These are phyloP conservation scores for Yamadazyma dushanensis DNA, from an alignment of 1,139 yeast genomes.

Conservation along the genomic window DNA sequence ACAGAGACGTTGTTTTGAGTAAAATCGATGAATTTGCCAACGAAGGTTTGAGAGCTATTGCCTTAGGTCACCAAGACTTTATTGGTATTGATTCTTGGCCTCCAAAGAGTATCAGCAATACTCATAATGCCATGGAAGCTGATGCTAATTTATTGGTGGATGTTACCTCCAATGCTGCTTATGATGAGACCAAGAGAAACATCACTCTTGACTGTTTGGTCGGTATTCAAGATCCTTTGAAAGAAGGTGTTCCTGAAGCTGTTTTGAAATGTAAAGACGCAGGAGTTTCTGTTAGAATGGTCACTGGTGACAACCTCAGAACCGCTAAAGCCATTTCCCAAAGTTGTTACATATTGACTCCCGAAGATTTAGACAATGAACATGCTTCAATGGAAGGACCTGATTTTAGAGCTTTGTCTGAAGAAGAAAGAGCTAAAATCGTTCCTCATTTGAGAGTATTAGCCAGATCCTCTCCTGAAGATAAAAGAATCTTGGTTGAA, in stretches of 20 bases:
- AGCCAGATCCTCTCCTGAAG: constrained; percentile 96
- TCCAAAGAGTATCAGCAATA: constrained; percentile 44
- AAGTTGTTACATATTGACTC: constrained; percentile 75
- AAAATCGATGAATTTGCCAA: constrained; percentile 68
- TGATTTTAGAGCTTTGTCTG: constrained; percentile 64
- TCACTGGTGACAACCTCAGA: constrained; percentile 88
- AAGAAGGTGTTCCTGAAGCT: constrained; percentile 88
- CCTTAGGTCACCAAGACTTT: constrained; percentile 77
- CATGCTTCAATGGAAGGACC: constrained; percentile 92
- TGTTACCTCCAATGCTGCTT: constrained; percentile 18
- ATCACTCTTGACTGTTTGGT: constrained; percentile 68
- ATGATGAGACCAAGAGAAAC: constrained; percentile 29
- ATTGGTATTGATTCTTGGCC: constrained; percentile 59
- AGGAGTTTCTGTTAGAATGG: constrained; percentile 95
- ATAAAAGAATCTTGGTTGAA: constrained; percentile 82
- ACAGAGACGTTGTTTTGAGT: constrained; percentile 35
- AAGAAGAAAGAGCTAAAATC: constrained; percentile 54
- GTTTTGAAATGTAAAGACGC: constrained; percentile 83
- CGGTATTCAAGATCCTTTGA: constrained; percentile 93
- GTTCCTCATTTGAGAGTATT: constrained; percentile 78
- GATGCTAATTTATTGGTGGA: constrained; percentile 47
- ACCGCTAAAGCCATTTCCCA: constrained; percentile 91
- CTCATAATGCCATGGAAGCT: constrained; percentile 40
- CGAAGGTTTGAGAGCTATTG: constrained; percentile 81
- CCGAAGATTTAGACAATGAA: constrained; percentile 52